Base-by-base conservation (phyloP, 2,329 filamentous ascomycete species). In the Aschersonia sp. region DNA sequence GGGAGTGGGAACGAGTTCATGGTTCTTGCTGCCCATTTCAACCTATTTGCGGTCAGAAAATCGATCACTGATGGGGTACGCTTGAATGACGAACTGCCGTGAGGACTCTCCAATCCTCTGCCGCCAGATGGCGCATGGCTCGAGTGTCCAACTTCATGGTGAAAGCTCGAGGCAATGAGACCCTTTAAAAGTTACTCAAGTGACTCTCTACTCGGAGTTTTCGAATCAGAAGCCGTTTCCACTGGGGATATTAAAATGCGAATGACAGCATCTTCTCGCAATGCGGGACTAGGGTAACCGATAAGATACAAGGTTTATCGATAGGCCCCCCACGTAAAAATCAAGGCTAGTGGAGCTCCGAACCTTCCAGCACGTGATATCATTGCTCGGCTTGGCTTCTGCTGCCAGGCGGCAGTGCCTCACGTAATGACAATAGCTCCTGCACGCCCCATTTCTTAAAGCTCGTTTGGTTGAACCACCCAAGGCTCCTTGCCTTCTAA, bases 51-150 rank as follows among this genome's bases (percentile, higher is more conserved):
- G 10, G 40, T 42, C 20, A 42, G 10, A 28, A 9, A 12, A 38
- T 10, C 10, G 9, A n/a, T 46, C 35, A 47, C 47, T 46, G 46
- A n/a, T 28, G n/a, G 32, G 9, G 20, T 20, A 32, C 30, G 5
- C 9, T 12, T 31, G n/a, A 46, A 10, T 32, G 45, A 66, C 80
- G 52, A 82, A 94, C 91, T 58, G 88, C 92, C 61, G 87, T 84
- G 52, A 98, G 82, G 53, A 96, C 89, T 57, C 85, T 80, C 88
- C 94, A 98, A 73, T 98, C 92, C 68, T 97, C 92, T 12, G 80
- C 70, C 46, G 85, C 84, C 64, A 98, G 78, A 67, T 98, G 91
- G 63, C 94, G 89, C 70, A 98, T 82, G 45, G 86, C 84, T 64
- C 89, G 89, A 45, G 91, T 89, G 64, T 98, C 89, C 64, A 98